Conservation (phyloP, 1,284 basidiomycete genomes). For the Trametes polyzona region DNA sequence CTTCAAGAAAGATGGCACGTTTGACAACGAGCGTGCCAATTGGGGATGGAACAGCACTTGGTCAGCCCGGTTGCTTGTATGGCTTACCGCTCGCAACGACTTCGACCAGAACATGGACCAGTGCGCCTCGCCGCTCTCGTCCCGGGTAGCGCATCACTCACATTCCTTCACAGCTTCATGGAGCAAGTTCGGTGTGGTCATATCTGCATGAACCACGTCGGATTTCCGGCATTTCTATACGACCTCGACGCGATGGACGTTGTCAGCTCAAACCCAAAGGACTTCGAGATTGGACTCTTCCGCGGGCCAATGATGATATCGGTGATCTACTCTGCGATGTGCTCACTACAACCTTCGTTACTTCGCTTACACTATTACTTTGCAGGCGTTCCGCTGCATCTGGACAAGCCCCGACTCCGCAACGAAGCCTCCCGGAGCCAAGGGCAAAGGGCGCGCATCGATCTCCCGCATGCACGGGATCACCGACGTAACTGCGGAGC, state of each 20-base stretch:
- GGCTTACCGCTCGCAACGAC: background rate
- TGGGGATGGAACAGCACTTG: slow-evolving; percentile 6
- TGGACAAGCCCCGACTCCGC: slow-evolving; percentile 8
- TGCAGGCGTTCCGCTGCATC: background rate
- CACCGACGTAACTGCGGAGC: background rate
- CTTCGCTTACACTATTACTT: background rate
- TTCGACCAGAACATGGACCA: background rate
- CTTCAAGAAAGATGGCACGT: background rate
- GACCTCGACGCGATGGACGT: background rate
- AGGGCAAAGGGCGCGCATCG: background rate
- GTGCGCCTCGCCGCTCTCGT: background rate
- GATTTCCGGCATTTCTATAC: background rate
- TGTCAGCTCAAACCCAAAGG: background rate
- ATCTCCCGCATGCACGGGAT: slow-evolving; percentile 1
- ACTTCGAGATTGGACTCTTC: background rate
- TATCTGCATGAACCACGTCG: background rate
- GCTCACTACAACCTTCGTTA: background rate
- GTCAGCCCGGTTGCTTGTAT: background rate
- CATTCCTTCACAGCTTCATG: background rate
- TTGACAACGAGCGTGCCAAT: background rate
- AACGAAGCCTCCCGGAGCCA: background rate
- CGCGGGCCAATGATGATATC: background rate
- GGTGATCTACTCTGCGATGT: background rate
- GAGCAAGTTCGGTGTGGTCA: background rate
- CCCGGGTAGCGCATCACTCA: background rate